Evolutionary conservation across 2,329 filamentous ascomycete genomes (phyloP), one percentile per base, ranked within the genome.

Genomic region (Teratosphaeria destructans): DNA sequence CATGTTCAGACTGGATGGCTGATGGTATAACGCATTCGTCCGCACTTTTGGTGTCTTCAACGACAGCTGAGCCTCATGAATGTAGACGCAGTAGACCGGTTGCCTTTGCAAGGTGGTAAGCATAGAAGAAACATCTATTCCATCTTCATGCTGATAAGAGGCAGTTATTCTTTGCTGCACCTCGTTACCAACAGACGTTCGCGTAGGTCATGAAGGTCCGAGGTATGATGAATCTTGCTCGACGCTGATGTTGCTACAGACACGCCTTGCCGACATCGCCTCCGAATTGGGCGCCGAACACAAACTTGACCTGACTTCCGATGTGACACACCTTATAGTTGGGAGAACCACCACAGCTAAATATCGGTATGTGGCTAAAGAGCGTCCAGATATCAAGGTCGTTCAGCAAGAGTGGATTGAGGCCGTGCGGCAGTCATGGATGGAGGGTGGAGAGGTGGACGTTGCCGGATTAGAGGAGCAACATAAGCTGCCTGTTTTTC

Each of bases 301-400:
- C 79, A 91, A 89, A 68, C 88, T 91, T 73, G 92, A 99, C 73
- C 84, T 99, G 53, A 97, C 92, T n/a, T 89, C 89, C 59, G 90
- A 96, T 73, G 90, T 95, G 55, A 97, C 94, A 5, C 94, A 99
- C 77, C 85, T 99, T 54, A 83, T 99, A 63, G 90, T 96, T 62
- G 94, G 92, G 72, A 86, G 89, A 68, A 88, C 90, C 68, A 84
- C 93, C 71, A 97, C 93, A 0, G 85, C 88, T 56, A 99, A 99
- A 74, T 99, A 99, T 76, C 88, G 86, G 73, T 96, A 95, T 79
- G 93, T 97, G 69, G 94, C 93, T 58, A 89, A 87, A 70, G 88
- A 93, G 72, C 84, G 94, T 57, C 85, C 87, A 55, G 94, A 99
- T 70, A 86, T 99, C 69, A 85, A 85, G 71, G 86, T 91, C 56